These are phyloP conservation scores for Pythium phragmiticola DNA, from an alignment of 352 stramenopile genomes.

Conservation along the genomic window DNA sequence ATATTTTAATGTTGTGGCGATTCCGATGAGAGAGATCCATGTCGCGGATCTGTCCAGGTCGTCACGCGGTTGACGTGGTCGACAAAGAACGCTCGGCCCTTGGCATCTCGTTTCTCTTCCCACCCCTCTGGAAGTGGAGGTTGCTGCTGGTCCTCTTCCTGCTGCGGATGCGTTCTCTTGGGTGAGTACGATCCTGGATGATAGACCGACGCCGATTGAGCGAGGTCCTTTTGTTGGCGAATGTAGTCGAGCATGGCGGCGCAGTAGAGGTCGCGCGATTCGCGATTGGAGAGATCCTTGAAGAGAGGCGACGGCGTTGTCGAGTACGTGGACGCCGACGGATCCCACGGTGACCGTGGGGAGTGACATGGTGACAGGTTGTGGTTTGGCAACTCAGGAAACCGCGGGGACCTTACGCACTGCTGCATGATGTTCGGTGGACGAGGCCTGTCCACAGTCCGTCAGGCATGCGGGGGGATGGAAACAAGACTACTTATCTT, in stretches of 20 bases:
- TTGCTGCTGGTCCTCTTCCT: not conserved
- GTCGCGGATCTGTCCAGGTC: conserved; percentile 63
- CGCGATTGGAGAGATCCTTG: conserved; percentile 47
- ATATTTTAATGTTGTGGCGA: not conserved
- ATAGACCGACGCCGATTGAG: not conserved
- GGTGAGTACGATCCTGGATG: conserved; percentile 2
- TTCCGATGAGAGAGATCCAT: not conserved
- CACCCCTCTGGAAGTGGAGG: conserved; percentile 57
- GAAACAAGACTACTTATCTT: not conserved
- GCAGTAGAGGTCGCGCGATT: conserved; percentile 62
- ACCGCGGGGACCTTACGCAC: conserved; percentile 26
- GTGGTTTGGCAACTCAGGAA: conserved; percentile 21
- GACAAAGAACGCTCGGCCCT: conserved; percentile 70
- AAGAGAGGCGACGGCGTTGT: conserved; percentile 21
- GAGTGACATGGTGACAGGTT: conserved; percentile 1
- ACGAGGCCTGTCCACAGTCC: conserved; percentile 36
- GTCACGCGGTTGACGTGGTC: conserved; percentile 75
- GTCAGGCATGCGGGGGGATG: no score
- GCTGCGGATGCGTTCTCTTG: conserved; percentile 6
- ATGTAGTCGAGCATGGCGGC: conserved; percentile 73
- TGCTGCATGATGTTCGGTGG: conserved; percentile 58
- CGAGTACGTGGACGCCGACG: conserved; percentile 16
- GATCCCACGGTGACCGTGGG: conserved; percentile 20
- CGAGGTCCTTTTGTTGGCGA: conserved; percentile 60
- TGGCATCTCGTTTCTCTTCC: conserved; percentile 67